phyloP scores from a whole-genome alignment of 495 filamentous ascomycete species.

The Stereocaulon alpinum region DNA sequence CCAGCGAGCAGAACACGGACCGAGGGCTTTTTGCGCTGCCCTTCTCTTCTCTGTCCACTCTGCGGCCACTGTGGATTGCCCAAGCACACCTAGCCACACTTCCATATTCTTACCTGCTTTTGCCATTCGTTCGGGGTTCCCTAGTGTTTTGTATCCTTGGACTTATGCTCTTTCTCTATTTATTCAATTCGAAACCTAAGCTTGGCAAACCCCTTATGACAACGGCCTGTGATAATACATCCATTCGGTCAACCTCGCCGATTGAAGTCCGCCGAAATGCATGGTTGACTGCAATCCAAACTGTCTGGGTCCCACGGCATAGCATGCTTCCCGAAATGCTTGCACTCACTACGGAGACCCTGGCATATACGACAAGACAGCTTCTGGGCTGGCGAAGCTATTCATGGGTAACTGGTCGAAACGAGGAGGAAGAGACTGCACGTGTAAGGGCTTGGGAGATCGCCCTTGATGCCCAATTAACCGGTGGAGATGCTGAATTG shows the following conservation, averaged over 20 bases:
- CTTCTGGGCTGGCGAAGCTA: constrained; percentile 66
- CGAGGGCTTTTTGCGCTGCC: constrained; percentile 15
- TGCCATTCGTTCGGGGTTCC: constrained; percentile 21
- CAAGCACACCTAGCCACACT: not conserved
- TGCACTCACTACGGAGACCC: constrained; percentile 65
- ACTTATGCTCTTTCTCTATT: constrained; percentile 36
- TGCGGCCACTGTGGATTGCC: not conserved
- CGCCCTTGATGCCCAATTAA: constrained; percentile 86
- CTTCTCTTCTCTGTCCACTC: not conserved
- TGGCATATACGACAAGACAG: constrained; percentile 73
- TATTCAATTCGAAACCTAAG: constrained; percentile 48
- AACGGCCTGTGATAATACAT: constrained; percentile 22
- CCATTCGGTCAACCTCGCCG: constrained; percentile 63
- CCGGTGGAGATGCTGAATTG: constrained; percentile 86
- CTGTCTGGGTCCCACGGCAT: constrained; percentile 85
- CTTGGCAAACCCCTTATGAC: constrained; percentile 25
- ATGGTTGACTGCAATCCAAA: constrained; percentile 91
- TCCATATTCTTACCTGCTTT: constrained; percentile 17
- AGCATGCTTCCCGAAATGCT: constrained; percentile 75
- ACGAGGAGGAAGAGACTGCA: constrained; percentile 74
- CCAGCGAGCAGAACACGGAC: constrained; percentile 38
- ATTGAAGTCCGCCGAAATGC: constrained; percentile 79
- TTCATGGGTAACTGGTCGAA: constrained; percentile 65
- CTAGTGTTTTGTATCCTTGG: constrained; percentile 16
- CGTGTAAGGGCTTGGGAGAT: constrained; percentile 91